These are phyloP conservation scores for Aspergillus sergii DNA, from an alignment of 2,329 filamentous ascomycete species.

Conservation along the genomic window DNA sequence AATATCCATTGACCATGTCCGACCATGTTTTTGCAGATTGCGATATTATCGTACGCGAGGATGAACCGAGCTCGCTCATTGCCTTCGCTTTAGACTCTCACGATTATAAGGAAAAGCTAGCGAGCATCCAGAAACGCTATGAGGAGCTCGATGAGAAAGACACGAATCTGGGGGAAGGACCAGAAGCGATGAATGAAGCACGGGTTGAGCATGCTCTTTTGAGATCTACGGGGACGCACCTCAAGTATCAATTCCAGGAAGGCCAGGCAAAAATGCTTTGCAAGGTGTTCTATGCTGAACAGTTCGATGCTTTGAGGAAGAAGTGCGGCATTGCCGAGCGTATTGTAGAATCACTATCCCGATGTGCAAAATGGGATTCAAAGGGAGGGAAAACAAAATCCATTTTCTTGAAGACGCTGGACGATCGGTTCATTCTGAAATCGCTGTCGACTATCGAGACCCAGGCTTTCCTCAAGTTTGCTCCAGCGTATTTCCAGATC, in stretches of 20 bases:
- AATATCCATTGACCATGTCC: slow-evolving; percentile 83
- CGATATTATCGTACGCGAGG: slow-evolving; percentile 94
- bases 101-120: slow-evolving; percentile 82
- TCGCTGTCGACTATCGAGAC: slow-evolving; percentile 89
- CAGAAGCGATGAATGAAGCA: slow-evolving; percentile 60
- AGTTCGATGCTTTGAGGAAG: slow-evolving; percentile 89
- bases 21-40: slow-evolving; percentile 98
- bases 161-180: slow-evolving; percentile 28
- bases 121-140: slow-evolving; percentile 46
- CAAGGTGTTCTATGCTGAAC: slow-evolving; percentile 98
- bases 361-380: slow-evolving; percentile 96
- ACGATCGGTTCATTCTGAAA: slow-evolving; percentile 92
- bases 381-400: slow-evolving; percentile 98
- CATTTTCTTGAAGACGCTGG: slow-evolving; percentile 92
- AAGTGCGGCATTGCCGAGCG: slow-evolving; percentile 93
- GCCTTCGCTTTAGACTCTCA: slow-evolving; percentile 86
- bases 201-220: slow-evolving; percentile 85
- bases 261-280: slow-evolving; percentile 94
- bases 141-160: slow-evolving; percentile 33
- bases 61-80: slow-evolving; percentile 95
- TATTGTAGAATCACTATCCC: slow-evolving; percentile 90
- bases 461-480: slow-evolving; percentile 90
- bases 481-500: slow-evolving; percentile 94
- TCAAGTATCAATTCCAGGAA: slow-evolving; percentile 94
- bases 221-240: slow-evolving; percentile 82